These are phyloP conservation scores for Spergularia marina DNA, from an alignment of 148 eudicot genomes.

Conservation along the genomic window DNA sequence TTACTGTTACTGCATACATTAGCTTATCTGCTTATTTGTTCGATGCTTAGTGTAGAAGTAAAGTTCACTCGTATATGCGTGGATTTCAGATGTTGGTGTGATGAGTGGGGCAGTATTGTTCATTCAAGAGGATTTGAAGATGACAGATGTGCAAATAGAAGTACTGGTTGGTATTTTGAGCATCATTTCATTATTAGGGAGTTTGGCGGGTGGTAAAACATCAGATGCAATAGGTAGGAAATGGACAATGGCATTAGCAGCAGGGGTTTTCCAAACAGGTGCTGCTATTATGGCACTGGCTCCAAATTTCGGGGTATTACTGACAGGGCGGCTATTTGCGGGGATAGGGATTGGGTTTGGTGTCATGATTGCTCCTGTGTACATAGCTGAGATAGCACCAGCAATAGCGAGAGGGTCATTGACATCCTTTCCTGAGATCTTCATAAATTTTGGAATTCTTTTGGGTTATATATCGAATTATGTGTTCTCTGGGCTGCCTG, in stretches of 20 bases:
- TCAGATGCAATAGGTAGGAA: conserved; percentile 87
- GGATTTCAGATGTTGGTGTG: conserved; percentile 71
- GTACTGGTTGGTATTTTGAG: conserved; percentile 76
- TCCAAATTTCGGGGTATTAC: conserved; percentile 48
- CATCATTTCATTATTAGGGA: conserved; percentile 73
- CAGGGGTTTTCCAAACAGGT: conserved; percentile 66
- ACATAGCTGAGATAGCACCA: conserved; percentile 86
- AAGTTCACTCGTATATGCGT: not conserved
- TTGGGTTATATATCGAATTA: conserved; percentile 85
- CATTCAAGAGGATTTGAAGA: conserved; percentile 64
- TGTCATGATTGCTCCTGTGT: conserved; percentile 80
- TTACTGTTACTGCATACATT: no score
- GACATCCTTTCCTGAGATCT: conserved; percentile 90
- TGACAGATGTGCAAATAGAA: conserved; percentile 75
- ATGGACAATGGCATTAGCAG: conserved; percentile 93
- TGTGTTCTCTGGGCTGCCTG: conserved; percentile 61
- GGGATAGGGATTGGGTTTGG: conserved; percentile 89
- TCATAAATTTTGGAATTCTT: conserved; percentile 74
- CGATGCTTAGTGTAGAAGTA: not conserved
- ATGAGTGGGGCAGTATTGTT: conserved; percentile 91
- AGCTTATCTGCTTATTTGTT: not conserved
- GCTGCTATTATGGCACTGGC: conserved; percentile 80
- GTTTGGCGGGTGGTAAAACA: conserved; percentile 78
- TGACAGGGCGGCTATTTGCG: conserved; percentile 69
- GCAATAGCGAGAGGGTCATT: conserved; percentile 69